Evolutionary conservation across 1,139 yeast species (phyloP).

Genomic region (Zygoascus meyerae): DNA sequence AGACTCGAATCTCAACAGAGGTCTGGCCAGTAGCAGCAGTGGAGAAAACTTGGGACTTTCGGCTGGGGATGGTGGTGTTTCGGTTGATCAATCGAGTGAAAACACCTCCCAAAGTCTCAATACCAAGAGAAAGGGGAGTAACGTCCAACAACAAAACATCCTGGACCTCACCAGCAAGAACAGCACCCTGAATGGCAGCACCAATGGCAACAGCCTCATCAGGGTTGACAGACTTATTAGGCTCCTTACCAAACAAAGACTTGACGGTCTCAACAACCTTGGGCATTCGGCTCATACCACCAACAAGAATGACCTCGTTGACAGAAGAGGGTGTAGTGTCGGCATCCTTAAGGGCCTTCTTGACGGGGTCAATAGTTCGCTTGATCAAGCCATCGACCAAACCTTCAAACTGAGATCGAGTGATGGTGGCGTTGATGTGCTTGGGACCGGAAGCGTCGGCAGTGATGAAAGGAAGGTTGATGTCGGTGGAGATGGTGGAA

Average conservation of each 20-base stretch:
- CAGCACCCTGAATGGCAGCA: constrained; percentile 99
- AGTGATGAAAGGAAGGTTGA: constrained; percentile 95
- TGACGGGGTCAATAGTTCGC: constrained; percentile 94
- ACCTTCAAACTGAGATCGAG: constrained; percentile 90
- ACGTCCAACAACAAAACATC: constrained; percentile 93
- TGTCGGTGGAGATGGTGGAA: constrained; percentile 87
- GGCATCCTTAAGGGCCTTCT: constrained; percentile 98
- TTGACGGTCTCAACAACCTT: constrained; percentile 97
- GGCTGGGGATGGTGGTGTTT: constrained; percentile 97
- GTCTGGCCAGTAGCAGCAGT: constrained; percentile 99
- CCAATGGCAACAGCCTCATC: constrained; percentile 99
- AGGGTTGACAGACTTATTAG: constrained; percentile 98
- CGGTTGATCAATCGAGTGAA: constrained; percentile 96
- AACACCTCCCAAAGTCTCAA: constrained; percentile 98
- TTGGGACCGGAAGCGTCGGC: constrained; percentile 96
- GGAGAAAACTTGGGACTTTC: constrained; percentile 94
- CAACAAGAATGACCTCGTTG: constrained; percentile 94
- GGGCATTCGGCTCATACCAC: constrained; percentile 99
- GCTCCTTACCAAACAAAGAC: constrained; percentile 86
- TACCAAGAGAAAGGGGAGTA: constrained; percentile 95
- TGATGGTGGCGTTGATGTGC: constrained; percentile 90
- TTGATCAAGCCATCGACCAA: constrained; percentile 88
- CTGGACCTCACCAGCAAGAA: constrained; percentile 95
- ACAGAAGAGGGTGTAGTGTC: constrained; percentile 76
- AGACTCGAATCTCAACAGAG: constrained; percentile 96